Evolutionary conservation across 371 early-diverging fungal species (phyloP).

Genomic region (Mucor sp.): DNA sequence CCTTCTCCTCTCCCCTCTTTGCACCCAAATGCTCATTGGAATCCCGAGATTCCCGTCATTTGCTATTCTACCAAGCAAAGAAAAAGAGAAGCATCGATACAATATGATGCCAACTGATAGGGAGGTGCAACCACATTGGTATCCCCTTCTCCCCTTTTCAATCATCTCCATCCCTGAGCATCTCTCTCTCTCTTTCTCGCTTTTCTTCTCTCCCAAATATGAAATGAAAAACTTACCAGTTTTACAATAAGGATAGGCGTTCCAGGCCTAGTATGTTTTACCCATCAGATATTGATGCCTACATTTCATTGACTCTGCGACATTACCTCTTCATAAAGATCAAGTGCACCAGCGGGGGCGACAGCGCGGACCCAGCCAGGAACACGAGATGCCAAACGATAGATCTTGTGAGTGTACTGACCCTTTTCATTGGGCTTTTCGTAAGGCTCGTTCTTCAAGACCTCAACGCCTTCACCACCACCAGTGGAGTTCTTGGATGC

Average conservation of each 20-base stretch:
- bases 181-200: not conserved
- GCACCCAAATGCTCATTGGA: not conserved
- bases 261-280: slow-evolving; percentile 63
- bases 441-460: slow-evolving; percentile 71
- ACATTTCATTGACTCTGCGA: not conserved
- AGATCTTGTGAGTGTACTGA: slow-evolving; percentile 76
- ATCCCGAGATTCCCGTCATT: not conserved
- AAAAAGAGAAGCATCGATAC: not conserved
- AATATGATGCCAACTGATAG: not conserved
- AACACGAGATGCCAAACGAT: slow-evolving; percentile 60
- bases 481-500: slow-evolving; percentile 73
- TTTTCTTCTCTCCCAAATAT: not conserved
- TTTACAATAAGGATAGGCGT: slow-evolving; percentile 81
- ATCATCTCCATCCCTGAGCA: not conserved
- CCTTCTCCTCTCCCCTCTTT: not conserved
- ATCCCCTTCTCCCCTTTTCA: not conserved
- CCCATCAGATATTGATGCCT: not conserved
- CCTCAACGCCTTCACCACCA: slow-evolving; percentile 75
- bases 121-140: not conserved
- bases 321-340: slow-evolving; percentile 61
- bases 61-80: not conserved
- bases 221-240: slow-evolving; percentile 53
- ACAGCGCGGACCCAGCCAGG: slow-evolving; percentile 56
- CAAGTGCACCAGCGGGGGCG: slow-evolving; percentile 65
- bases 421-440: slow-evolving; percentile 63